Conservation (phyloP, 2,329 filamentous ascomycete species). For the Colletotrichum spaethianum region DNA sequence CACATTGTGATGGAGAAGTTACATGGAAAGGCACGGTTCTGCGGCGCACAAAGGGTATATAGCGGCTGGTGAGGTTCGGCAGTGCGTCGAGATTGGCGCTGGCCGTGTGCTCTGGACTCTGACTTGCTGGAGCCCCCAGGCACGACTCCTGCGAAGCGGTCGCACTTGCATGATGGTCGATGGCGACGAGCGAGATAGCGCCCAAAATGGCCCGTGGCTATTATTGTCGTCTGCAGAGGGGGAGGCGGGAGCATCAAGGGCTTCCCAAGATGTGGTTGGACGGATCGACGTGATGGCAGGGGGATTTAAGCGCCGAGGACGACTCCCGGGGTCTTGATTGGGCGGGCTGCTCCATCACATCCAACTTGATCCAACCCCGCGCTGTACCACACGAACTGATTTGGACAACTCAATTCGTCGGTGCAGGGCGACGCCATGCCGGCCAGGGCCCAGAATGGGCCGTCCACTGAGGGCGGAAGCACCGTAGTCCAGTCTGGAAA, state of each 20-base stretch:
- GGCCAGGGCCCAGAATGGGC: slow-evolving; percentile 15
- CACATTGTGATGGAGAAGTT: slow-evolving; percentile 63
- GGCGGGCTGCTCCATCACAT: slow-evolving; percentile 43
- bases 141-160: slow-evolving; percentile 48
- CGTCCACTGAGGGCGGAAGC: slow-evolving; percentile 28
- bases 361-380: slow-evolving; percentile 37
- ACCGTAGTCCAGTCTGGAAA: not conserved
- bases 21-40: slow-evolving; percentile 58
- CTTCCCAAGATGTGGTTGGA: slow-evolving; percentile 58
- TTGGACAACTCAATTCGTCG: slow-evolving; percentile 42
- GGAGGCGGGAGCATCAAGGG: slow-evolving; percentile 45
- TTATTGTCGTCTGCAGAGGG: slow-evolving; percentile 45
- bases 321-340: slow-evolving; percentile 45
- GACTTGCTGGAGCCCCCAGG: slow-evolving; percentile 56
- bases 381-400: slow-evolving; percentile 38
- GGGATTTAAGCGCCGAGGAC: slow-evolving; percentile 56
- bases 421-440: slow-evolving; percentile 14
- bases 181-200: slow-evolving; percentile 52
- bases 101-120: slow-evolving; percentile 56
- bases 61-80: slow-evolving; percentile 67
- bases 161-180: slow-evolving; percentile 57
- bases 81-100: slow-evolving; percentile 60
- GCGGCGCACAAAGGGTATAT: slow-evolving; percentile 68
- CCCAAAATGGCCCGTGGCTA: slow-evolving; percentile 50
- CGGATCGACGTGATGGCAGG: slow-evolving; percentile 48